Conservation (phyloP, 2,329 filamentous ascomycete genomes). For the Sclerotinia minor region DNA sequence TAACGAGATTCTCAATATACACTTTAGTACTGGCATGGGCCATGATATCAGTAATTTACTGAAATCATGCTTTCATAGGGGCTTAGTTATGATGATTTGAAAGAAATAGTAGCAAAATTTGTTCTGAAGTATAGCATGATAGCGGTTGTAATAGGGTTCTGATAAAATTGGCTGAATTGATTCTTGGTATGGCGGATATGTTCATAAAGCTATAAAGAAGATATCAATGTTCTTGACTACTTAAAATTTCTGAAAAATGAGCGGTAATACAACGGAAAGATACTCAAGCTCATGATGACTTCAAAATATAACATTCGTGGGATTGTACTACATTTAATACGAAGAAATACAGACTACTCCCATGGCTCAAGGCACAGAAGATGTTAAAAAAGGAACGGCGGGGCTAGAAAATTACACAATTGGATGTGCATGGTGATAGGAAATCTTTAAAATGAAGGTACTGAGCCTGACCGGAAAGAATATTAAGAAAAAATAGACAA, state of each 20-base stretch:
- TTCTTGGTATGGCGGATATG: not conserved
- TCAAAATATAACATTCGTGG: fast-evolving
- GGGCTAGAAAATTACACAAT: not conserved
- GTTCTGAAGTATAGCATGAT: not conserved
- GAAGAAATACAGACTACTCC: not conserved
- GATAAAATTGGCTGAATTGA: not conserved
- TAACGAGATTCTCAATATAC: too few relatives aligned
- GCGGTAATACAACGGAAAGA: not conserved
- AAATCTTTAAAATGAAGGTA: too few relatives aligned
- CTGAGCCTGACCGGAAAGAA: too few relatives aligned
- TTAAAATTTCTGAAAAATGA: not conserved
- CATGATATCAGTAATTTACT: too few relatives aligned
- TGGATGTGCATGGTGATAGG: not conserved
- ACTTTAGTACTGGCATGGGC: too few relatives aligned
- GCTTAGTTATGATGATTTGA: not conserved
- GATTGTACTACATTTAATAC: not conserved
- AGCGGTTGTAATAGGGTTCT: fast-evolving
- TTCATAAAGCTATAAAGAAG: not conserved
- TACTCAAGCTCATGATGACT: not conserved
- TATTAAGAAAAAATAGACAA: not conserved
- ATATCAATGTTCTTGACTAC: not conserved
- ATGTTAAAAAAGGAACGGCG: not conserved
- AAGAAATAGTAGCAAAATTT: not conserved
- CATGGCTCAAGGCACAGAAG: not conserved
- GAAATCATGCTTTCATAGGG: too few relatives aligned